Percentiles rank a stretch among this genome's conserved stretches.
Conservation (phyloP, 441 rosid species). For the Pelargonium citronellum region DNA sequence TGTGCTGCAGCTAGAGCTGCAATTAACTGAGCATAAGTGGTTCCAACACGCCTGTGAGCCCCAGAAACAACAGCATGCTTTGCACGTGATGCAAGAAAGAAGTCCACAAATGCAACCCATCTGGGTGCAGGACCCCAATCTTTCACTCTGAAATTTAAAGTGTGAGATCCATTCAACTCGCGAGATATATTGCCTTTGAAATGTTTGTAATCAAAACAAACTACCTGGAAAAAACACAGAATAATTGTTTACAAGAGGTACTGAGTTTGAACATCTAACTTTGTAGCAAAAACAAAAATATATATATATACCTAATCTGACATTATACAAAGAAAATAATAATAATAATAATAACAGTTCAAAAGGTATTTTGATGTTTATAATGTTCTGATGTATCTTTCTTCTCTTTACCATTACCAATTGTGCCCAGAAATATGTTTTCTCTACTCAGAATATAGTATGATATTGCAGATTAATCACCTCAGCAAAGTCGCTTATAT, state of each 20-base stretch:
- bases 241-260: not conserved
- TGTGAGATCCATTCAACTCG: conserved; percentile 32
- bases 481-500: conserved; percentile 66
- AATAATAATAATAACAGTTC: not conserved
- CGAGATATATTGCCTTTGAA: conserved; percentile 53
- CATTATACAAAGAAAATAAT: not conserved
- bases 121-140: conserved; percentile 99
- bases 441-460: conserved; percentile 4
- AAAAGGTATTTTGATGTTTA: not conserved
- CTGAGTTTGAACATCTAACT: not conserved
- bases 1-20: conserved; percentile 88
- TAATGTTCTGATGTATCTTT: not conserved
- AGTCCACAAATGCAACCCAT: conserved; percentile 98
- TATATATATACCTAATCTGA: not conserved
- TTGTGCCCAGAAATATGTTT: not conserved
- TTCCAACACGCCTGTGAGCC: conserved; percentile 83
- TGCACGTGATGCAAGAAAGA: conserved; percentile 87
- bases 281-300: too few relatives aligned
- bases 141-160: conserved; percentile 59
- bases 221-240: conserved; percentile 45
- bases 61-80: conserved; percentile 71
- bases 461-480: conserved; percentile 31
- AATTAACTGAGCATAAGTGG: conserved; percentile 82
- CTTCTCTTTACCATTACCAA: too few relatives aligned
- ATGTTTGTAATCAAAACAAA: conserved; percentile 65